A percentile compares a stretch with the other conserved stretches of the same genome.
phyloP scores from a whole-genome alignment of 208 protist species.

The Crithidia thermophila region DNA sequence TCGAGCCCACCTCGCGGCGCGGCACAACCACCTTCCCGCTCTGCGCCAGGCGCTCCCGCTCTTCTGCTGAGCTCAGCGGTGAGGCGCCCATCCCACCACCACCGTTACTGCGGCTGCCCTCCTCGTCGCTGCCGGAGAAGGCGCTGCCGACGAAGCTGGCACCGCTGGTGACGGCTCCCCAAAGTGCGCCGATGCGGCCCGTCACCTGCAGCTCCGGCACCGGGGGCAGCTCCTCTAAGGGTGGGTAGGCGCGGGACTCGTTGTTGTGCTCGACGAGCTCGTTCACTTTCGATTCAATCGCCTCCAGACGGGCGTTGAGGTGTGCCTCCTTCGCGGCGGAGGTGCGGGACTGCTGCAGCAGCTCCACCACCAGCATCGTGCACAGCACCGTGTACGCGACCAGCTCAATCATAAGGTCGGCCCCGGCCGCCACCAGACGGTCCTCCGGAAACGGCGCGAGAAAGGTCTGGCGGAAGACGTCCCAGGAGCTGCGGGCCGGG shows the following conservation, averaged over 20 bases:
- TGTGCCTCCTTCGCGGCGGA: constrained; percentile 62
- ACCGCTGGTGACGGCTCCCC: constrained; percentile 27
- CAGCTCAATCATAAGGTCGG: constrained; percentile 82
- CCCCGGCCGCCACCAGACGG: constrained; percentile 70
- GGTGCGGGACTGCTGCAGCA: constrained; percentile 49
- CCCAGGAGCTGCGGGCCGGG: constrained; percentile 71
- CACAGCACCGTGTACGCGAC: constrained; percentile 73
- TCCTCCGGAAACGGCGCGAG: constrained; percentile 71
- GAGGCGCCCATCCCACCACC: background rate
- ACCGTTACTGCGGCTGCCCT: background rate
- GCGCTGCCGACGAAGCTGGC: constrained; percentile 16
- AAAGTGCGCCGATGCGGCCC: constrained; percentile 37
- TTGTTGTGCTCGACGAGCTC: constrained; percentile 55
- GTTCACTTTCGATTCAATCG: constrained; percentile 82
- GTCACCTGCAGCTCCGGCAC: constrained; percentile 43
- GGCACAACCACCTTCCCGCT: constrained; percentile 28
- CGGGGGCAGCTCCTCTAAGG: constrained; percentile 37
- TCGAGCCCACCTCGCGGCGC: constrained; percentile 14
- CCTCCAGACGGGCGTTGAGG: constrained; percentile 59
- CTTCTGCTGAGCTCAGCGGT: background rate
- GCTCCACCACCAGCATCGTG: constrained; percentile 62
- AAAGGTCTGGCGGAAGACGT: constrained; percentile 77
- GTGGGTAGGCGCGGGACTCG: constrained; percentile 4
- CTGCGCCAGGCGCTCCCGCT: constrained; percentile 19
- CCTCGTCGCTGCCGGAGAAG: background rate